These are phyloP conservation scores for Chalciporus pseudorubinellus DNA, from an alignment of 768 basidiomycete genomes.

Conservation along the genomic window DNA sequence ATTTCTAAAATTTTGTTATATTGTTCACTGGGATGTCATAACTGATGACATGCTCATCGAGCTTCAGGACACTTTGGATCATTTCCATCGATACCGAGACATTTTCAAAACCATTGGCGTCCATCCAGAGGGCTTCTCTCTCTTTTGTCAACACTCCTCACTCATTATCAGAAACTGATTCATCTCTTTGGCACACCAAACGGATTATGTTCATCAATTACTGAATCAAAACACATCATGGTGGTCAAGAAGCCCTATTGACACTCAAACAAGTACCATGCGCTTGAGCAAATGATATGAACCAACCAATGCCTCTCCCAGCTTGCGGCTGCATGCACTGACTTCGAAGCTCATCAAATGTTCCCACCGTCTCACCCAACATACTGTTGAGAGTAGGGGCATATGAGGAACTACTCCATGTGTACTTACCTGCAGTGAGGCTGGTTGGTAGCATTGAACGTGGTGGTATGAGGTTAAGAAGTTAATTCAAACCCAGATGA, in stretches of 20 bases:
- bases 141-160: slow-evolving; percentile 34
- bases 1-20: too few relatives aligned
- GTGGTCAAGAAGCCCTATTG: slow-evolving; percentile 36
- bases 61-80: slow-evolving; percentile 15
- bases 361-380: neutral
- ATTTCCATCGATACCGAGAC: slow-evolving; percentile 20
- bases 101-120: slow-evolving; percentile 18
- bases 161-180: slow-evolving; percentile 27
- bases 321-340: slow-evolving; percentile 14
- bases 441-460: too few relatives aligned
- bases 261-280: slow-evolving; percentile 21
- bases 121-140: slow-evolving; percentile 15
- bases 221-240: slow-evolving; percentile 34
- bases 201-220: too few relatives aligned
- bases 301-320: slow-evolving; percentile 29
- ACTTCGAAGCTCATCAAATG: neutral
- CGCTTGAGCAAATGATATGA: slow-evolving; percentile 31
- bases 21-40: slow-evolving; percentile 19
- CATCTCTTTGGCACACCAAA: slow-evolving; percentile 31
- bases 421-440: too few relatives aligned
- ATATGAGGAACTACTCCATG: too few relatives aligned
- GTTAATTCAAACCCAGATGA: too few relatives aligned
- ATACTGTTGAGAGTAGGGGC: too few relatives aligned
- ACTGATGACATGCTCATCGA: slow-evolving; percentile 16
- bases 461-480: too few relatives aligned